These are phyloP conservation scores for Staphylotrichum tortipilum DNA, from an alignment of 495 filamentous ascomycete species.

Conservation along the genomic window DNA sequence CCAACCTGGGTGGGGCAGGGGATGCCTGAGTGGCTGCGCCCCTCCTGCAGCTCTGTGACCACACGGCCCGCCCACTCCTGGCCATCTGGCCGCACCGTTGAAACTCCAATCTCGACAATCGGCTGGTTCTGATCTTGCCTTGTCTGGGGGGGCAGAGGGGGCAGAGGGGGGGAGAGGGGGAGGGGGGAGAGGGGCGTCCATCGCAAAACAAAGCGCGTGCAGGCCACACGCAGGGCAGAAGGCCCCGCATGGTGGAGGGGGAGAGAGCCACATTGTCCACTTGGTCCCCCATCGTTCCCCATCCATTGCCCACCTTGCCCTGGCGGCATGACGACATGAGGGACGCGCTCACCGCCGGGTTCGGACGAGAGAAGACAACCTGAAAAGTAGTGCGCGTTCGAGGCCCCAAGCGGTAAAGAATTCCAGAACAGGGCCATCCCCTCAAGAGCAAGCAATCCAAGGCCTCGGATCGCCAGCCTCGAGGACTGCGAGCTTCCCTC, in stretches of 20 bases:
- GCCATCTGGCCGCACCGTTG: no score
- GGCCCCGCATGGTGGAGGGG: no score
- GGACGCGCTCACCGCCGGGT: constrained; percentile 6
- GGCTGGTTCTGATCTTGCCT: no score
- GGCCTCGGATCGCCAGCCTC: constrained; percentile 5
- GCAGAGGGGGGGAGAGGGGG: no score
- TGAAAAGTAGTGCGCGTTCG: neutral
- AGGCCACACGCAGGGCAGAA: no score
- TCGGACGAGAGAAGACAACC: constrained; percentile 1
- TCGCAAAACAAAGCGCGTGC: neutral
- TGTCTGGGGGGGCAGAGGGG: no score
- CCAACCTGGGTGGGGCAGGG: constrained; percentile 10
- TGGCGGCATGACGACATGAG: no score
- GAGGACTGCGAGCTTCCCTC: neutral
- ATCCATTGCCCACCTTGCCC: neutral
- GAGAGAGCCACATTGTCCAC: no score
- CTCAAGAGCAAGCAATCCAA: constrained; percentile 8
- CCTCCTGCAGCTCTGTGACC: constrained; percentile 1
- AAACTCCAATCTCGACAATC: no score
- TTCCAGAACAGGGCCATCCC: constrained; percentile 4
- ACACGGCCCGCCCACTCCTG: no score
- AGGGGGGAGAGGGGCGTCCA: no score
- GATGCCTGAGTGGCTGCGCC: constrained; percentile 7
- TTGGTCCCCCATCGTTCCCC: no score
- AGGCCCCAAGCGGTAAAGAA: constrained; percentile 5